phyloP scores from a whole-genome alignment of 1,284 basidiomycete genomes.

The Rhodotorula sp. region DNA sequence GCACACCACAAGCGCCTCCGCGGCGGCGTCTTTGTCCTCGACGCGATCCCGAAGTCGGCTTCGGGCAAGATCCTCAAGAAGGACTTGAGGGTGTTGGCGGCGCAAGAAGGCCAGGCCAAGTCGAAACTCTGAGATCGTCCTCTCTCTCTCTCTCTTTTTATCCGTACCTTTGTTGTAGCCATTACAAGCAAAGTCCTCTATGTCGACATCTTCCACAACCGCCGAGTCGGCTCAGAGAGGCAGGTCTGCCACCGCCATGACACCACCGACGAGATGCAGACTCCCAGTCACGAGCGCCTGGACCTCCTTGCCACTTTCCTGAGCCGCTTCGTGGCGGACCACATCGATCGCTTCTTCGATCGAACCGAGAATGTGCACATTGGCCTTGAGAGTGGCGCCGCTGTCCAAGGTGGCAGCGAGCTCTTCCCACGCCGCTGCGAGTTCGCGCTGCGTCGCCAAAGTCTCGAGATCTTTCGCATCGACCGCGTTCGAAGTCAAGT shows the following conservation, averaged over 20 bases:
- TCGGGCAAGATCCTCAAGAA: constrained; percentile 52
- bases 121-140: constrained; percentile 6
- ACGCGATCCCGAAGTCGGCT: constrained; percentile 53
- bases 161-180: not conserved
- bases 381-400: not conserved
- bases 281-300: constrained; percentile 86
- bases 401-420: constrained; percentile 55
- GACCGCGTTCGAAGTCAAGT: constrained; percentile 68
- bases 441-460: constrained; percentile 71
- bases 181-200: not conserved
- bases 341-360: constrained; percentile 80
- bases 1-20: constrained; percentile 53
- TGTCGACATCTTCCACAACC: not conserved
- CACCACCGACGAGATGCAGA: constrained; percentile 88
- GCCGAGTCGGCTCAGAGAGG: constrained; percentile 3
- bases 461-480: constrained; percentile 63
- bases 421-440: constrained; percentile 69
- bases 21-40: constrained; percentile 53
- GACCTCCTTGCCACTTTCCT: constrained; percentile 54
- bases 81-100: constrained; percentile 46
- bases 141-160: not conserved
- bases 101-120: constrained; percentile 45
- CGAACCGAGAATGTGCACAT: constrained; percentile 74
- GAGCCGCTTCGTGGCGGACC: constrained; percentile 61
- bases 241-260: constrained; percentile 85